These are phyloP conservation scores for Calendula officinalis DNA, from an alignment of 129 eudicot species.

Conservation along the genomic window DNA sequence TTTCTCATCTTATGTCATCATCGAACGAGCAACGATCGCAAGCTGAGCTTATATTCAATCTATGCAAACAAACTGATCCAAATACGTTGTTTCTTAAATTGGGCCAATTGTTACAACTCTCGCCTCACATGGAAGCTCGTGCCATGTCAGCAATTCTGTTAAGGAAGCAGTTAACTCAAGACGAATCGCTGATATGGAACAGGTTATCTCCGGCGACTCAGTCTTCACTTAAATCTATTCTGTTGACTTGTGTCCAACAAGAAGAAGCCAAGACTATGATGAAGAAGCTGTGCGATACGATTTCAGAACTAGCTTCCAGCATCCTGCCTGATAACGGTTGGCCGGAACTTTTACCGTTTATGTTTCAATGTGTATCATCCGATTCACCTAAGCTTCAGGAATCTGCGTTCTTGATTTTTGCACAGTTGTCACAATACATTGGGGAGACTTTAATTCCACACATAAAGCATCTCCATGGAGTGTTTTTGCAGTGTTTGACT, in stretches of 20 bases:
- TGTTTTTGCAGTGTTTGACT: conserved; percentile 65
- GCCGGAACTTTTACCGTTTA: conserved; percentile 90
- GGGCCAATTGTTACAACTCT: conserved; percentile 60
- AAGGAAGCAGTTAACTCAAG: conserved; percentile 81
- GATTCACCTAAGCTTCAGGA: conserved; percentile 68
- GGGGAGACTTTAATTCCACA: conserved; percentile 70
- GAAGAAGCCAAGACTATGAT: conserved; percentile 67
- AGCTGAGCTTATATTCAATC: conserved; percentile 77
- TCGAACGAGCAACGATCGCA: conserved; percentile 93
- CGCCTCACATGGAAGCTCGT: conserved; percentile 75
- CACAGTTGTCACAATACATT: conserved; percentile 80
- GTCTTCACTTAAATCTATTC: conserved; percentile 53
- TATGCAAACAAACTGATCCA: conserved; percentile 86
- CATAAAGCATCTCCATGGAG: conserved; percentile 66
- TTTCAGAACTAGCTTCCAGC: conserved; percentile 85
- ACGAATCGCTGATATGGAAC: conserved; percentile 71
- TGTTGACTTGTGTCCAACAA: conserved; percentile 56
- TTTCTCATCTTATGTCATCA: conserved; percentile 83
- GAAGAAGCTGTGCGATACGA: conserved; percentile 86
- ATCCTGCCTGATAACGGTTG: conserved; percentile 72
- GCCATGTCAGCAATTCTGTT: conserved; percentile 90
- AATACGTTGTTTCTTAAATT: conserved; percentile 67
- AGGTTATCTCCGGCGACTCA: conserved; percentile 52
- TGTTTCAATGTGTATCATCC: conserved; percentile 86
- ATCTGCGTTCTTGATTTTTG: conserved; percentile 76